These are phyloP conservation scores for Stagonosporopsis cucurbitacearum DNA, from an alignment of 2,329 filamentous ascomycete species.

Conservation along the genomic window DNA sequence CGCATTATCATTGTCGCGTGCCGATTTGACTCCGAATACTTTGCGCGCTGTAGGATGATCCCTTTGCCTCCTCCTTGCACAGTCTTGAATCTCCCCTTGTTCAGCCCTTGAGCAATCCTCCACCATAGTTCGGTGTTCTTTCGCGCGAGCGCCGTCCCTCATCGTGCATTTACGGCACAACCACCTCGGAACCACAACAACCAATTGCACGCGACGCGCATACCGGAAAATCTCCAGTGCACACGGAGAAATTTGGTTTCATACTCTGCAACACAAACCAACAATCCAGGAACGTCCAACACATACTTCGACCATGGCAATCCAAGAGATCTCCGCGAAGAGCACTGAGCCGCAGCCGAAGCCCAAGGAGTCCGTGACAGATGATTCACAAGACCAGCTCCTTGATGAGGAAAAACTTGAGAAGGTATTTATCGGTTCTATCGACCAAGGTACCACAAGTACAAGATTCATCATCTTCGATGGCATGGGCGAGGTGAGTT, in stretches of 20 bases:
- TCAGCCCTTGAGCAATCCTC: constrained; percentile 21
- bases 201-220: constrained; percentile 22
- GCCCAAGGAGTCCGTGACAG: constrained; percentile 38
- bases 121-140: constrained; percentile 27
- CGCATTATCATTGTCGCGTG: constrained; percentile 29
- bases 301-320: constrained; percentile 29
- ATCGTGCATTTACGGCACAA: constrained; percentile 26
- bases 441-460: constrained; percentile 90
- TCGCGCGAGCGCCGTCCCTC: constrained; percentile 25
- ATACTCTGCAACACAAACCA: constrained; percentile 7
- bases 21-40: constrained; percentile 32
- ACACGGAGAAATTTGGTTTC: constrained; percentile 25
- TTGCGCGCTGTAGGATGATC: constrained; percentile 25
- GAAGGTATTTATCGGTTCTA: constrained; percentile 79
- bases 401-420: constrained; percentile 47
- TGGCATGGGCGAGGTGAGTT: constrained; percentile 62
- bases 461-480: constrained; percentile 92
- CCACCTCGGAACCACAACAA: constrained; percentile 22
- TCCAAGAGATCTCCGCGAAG: constrained; percentile 36
- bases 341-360: constrained; percentile 40
- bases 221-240: constrained; percentile 18
- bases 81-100: constrained; percentile 21
- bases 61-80: constrained; percentile 21
- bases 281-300: constrained; percentile 1
- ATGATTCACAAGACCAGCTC: constrained; percentile 23